These are phyloP conservation scores for Beauveria brongniartii DNA, from an alignment of 2,329 filamentous ascomycete species.

Conservation along the genomic window DNA sequence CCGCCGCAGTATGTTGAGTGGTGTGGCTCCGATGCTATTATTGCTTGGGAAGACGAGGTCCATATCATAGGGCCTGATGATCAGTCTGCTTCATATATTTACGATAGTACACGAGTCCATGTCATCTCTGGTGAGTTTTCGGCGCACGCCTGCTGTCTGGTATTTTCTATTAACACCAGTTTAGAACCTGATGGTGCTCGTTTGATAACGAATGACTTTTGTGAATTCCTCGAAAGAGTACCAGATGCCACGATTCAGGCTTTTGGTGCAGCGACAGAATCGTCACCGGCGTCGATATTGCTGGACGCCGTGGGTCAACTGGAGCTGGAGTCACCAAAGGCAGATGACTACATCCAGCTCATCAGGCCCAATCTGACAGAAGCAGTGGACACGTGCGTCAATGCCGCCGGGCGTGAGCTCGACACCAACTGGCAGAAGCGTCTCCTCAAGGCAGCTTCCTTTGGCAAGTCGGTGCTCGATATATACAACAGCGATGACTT, in stretches of 20 bases:
- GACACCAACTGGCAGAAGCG: constrained; percentile 90
- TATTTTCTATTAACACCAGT: constrained; percentile 8
- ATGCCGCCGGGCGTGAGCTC: constrained; percentile 88
- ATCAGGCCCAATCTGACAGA: constrained; percentile 83
- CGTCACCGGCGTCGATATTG: constrained; percentile 83
- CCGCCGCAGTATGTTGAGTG: constrained; percentile 83
- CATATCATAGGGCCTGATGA: constrained; percentile 85
- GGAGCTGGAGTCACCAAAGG: constrained; percentile 90
- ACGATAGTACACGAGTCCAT: constrained; percentile 83
- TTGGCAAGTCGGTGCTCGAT: constrained; percentile 94
- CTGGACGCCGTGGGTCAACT: constrained; percentile 87
- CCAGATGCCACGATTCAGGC: constrained; percentile 80
- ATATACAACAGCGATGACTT: constrained; percentile 98
- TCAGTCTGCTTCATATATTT: constrained; percentile 69
- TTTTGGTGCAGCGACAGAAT: constrained; percentile 80
- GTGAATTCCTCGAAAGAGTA: constrained; percentile 94
- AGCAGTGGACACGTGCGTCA: constrained; percentile 88
- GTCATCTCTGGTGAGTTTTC: constrained; percentile 61
- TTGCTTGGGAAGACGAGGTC: constrained; percentile 97
- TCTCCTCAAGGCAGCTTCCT: constrained; percentile 90
- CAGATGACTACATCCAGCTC: constrained; percentile 93
- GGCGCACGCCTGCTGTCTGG: not conserved
- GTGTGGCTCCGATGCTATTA: constrained; percentile 92
- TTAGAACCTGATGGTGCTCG: constrained; percentile 74
- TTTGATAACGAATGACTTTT: constrained; percentile 85